Evolutionary conservation across 305 asterid genomes (phyloP).

Genomic region (Solanum hybrid): DNA sequence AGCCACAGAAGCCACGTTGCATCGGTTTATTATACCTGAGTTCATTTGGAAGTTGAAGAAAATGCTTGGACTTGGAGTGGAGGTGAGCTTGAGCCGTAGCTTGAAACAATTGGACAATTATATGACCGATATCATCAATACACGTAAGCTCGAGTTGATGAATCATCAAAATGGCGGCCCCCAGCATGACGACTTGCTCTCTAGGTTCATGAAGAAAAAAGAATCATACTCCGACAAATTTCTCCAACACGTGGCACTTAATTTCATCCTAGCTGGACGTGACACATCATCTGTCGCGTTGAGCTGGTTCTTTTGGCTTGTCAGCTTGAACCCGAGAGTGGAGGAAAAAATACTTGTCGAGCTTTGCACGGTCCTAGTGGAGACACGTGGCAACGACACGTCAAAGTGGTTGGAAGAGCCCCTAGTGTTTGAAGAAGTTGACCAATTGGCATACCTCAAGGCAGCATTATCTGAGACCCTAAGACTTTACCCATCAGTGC

Average conservation of each 20-base stretch:
- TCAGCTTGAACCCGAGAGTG: constrained; percentile 27
- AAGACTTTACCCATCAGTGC: constrained; percentile 60
- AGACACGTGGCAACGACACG: constrained; percentile 36
- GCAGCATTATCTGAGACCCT: constrained; percentile 59
- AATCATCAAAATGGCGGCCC: constrained; percentile 29
- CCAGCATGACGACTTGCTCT: constrained; percentile 46
- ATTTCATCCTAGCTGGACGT: constrained; percentile 67
- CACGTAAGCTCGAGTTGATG: constrained; percentile 49
- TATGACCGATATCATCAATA: constrained; percentile 40
- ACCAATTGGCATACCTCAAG: constrained; percentile 38
- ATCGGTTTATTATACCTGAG: constrained; percentile 48
- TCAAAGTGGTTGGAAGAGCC: constrained; percentile 43
- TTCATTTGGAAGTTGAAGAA: constrained; percentile 46
- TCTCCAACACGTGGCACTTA: constrained; percentile 54
- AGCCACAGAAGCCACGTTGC: constrained; percentile 64
- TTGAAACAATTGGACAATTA: constrained; percentile 43
- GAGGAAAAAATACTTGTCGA: constrained; percentile 44
- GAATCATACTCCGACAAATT: constrained; percentile 39
- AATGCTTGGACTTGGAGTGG: constrained; percentile 55
- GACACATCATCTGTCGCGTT: constrained; percentile 71
- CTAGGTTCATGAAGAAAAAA: constrained; percentile 54
- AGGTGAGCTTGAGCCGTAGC: constrained; percentile 31
- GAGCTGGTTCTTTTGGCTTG: constrained; percentile 69
- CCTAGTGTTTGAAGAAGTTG: constrained; percentile 50
- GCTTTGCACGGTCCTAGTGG: constrained; percentile 21